Conservation (phyloP, 177 flowering plant species). For the Vitis hybrid region DNA sequence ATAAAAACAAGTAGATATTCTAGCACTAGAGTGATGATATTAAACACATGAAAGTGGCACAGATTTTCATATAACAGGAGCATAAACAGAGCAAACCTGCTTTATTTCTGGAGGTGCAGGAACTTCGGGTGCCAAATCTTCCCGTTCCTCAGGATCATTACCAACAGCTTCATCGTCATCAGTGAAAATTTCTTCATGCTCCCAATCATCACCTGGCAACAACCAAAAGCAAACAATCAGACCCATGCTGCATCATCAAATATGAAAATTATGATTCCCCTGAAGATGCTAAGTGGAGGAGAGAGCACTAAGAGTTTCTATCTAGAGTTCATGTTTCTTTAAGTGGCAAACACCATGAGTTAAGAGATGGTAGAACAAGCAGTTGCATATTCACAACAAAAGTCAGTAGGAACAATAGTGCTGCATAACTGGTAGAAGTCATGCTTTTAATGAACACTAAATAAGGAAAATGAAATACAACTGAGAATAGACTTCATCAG, state of each 20-base stretch:
- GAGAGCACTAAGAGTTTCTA: neutral
- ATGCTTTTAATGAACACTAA: no score
- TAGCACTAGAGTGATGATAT: no score
- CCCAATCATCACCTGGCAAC: slow-evolving; percentile 94
- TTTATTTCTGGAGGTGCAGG: slow-evolving; percentile 99
- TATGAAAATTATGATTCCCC: neutral
- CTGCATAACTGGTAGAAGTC: no score
- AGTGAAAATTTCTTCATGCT: slow-evolving; percentile 97
- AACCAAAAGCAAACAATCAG: slow-evolving; percentile 2
- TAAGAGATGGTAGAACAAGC: no score
- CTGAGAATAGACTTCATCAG: no score
- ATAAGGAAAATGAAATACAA: no score
- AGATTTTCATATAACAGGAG: neutral
- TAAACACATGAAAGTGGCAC: no score
- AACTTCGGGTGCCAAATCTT: slow-evolving; percentile 89
- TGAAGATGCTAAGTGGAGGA: neutral
- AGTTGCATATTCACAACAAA: no score
- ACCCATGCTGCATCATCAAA: neutral
- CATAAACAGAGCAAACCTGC: slow-evolving; percentile 39
- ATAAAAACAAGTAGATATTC: neutral
- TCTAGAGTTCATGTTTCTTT: no score
- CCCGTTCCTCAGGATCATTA: slow-evolving; percentile 87
- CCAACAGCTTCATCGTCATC: slow-evolving; percentile 98
- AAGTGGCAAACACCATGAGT: no score
- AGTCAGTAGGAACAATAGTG: no score